Conservation (phyloP, 2,329 filamentous ascomycete species). For the Aspergillus transmontanensis region DNA sequence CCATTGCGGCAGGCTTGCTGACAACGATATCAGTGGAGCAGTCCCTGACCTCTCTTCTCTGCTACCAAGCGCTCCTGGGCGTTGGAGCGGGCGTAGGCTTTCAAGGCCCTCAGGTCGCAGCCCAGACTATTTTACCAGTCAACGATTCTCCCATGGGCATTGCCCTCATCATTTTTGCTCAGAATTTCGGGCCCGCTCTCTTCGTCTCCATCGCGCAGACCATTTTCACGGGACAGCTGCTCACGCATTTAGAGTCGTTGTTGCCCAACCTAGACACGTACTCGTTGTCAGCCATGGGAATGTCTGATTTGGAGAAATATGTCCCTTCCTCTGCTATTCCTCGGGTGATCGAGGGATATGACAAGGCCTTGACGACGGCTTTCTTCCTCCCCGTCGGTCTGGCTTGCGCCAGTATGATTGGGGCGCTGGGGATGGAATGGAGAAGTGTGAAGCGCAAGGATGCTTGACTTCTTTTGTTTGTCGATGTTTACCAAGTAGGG, state of each 20-base stretch:
- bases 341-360: constrained; percentile 2
- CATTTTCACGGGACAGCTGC: constrained; percentile 30
- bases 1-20: constrained; percentile 30
- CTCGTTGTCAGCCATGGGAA: background rate
- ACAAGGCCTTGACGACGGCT: constrained; percentile 2
- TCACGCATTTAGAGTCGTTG: background rate
- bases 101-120: constrained; percentile 30
- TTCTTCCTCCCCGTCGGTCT: constrained; percentile 6
- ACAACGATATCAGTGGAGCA: constrained; percentile 24
- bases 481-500: too few relatives aligned
- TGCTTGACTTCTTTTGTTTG: too few relatives aligned
- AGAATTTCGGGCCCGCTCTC: constrained; percentile 33
- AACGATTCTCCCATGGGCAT: constrained; percentile 31
- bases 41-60: constrained; percentile 25
- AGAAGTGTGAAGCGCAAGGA: background rate
- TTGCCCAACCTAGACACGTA: background rate
- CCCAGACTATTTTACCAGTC: constrained; percentile 29
- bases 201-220: constrained; percentile 35
- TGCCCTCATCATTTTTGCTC: constrained; percentile 29
- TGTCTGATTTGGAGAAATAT: background rate
- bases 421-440: constrained; percentile 7
- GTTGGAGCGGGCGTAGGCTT: constrained; percentile 30
- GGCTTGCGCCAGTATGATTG: constrained; percentile 3
- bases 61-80: constrained; percentile 32
- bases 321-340: background rate